Conservation (phyloP, 305 asterid species). For the Solanum hybrid region DNA sequence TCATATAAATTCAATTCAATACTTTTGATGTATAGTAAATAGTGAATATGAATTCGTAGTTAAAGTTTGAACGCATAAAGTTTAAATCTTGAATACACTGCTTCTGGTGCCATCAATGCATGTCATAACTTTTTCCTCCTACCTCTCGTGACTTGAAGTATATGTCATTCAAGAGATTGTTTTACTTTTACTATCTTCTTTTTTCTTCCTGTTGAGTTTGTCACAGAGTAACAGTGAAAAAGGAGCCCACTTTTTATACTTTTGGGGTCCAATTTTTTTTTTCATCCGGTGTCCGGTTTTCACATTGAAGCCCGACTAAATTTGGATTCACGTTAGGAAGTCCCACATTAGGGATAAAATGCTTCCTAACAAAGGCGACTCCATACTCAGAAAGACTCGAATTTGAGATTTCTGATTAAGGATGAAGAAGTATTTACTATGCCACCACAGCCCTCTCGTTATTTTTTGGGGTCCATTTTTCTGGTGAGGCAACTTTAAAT, state of each 20-base stretch:
- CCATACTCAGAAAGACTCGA: no score
- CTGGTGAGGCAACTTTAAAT: not conserved
- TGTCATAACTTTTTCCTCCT: not conserved
- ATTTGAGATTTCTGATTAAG: no score
- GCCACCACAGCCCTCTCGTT: accelerated
- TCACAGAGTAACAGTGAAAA: not conserved
- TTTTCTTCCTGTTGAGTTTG: not conserved
- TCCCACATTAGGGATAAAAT: no score
- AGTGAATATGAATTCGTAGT: not conserved
- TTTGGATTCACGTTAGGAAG: accelerated
- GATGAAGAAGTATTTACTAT: not conserved
- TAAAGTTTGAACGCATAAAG: not conserved
- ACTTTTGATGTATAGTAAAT: not conserved
- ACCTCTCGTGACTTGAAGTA: not conserved
- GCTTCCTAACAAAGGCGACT: not conserved
- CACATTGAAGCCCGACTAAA: no score
- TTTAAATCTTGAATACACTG: not conserved
- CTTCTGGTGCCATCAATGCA: not conserved
- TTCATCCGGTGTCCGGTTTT: accelerated
- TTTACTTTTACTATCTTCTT: not conserved
- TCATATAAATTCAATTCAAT: not conserved
- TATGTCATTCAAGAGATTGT: not conserved
- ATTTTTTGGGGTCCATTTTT: not conserved
- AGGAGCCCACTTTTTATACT: not conserved
- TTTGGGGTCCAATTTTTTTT: not conserved